Conservation (phyloP, 2,329 filamentous ascomycete species). For the Aspergillus pseudoglaucus region DNA sequence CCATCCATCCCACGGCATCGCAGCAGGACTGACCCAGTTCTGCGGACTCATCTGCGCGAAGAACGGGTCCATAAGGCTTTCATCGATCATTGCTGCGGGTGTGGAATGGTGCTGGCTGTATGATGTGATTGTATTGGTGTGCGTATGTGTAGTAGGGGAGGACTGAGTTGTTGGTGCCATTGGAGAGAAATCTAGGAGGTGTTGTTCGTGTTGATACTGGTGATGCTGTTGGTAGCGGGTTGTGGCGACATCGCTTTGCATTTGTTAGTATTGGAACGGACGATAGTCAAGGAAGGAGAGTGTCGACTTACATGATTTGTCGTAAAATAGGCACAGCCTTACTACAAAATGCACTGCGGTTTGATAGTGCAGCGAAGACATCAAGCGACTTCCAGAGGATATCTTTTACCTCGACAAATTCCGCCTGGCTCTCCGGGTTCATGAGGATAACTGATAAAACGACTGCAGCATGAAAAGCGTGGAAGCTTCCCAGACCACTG, state of each 20-base stretch:
- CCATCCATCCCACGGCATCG: conserved; percentile 23
- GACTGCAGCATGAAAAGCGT: conserved; percentile 36
- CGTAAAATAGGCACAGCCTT: conserved; percentile 30
- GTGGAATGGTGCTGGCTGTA: not conserved
- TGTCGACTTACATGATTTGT: conserved; percentile 25
- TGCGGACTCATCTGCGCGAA: conserved; percentile 25
- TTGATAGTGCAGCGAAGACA: conserved; percentile 27
- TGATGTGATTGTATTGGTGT: not conserved
- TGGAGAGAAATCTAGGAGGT: conserved; percentile 6
- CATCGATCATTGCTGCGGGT: not conserved
- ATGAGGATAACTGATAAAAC: conserved; percentile 24
- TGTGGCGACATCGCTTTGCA: conserved; percentile 18
- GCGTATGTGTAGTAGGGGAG: conserved; percentile 7
- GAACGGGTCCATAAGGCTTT: conserved; percentile 4
- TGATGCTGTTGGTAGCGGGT: conserved; percentile 10
- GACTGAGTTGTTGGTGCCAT: conserved; percentile 9
- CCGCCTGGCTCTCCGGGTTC: conserved; percentile 20
- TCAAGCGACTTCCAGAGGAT: conserved; percentile 23
- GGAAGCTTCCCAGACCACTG: conserved; percentile 33
- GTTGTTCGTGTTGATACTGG: conserved; percentile 2
- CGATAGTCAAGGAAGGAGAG: not conserved
- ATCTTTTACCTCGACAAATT: conserved; percentile 24
- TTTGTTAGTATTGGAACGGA: conserved; percentile 2
- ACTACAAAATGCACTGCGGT: conserved; percentile 31
- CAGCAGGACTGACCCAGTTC: conserved; percentile 27